Conservation (phyloP, 2,329 filamentous ascomycete species). For the Exophiala xenobiotica region DNA sequence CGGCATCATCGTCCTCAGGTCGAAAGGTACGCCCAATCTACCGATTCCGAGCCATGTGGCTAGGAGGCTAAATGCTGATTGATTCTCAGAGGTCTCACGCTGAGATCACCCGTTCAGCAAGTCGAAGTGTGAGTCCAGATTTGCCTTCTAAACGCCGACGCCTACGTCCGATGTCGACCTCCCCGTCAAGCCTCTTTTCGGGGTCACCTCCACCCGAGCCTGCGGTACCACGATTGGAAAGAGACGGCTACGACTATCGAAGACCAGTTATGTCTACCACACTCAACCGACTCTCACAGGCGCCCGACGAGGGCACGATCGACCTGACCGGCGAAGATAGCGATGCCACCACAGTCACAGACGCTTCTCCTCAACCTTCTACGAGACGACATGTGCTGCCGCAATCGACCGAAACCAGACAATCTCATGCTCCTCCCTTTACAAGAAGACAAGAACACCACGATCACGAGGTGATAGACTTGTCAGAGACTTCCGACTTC, state of each 20-base stretch:
- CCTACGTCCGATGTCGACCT: slow-evolving; percentile 23
- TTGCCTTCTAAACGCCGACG: slow-evolving; percentile 30
- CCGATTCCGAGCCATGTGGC: not conserved
- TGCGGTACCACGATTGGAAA: slow-evolving; percentile 37
- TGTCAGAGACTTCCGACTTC: slow-evolving; percentile 47
- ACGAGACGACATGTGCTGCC: not conserved
- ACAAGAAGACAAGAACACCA: slow-evolving; percentile 3
- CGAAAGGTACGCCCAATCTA: slow-evolving; percentile 23
- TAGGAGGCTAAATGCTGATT: not conserved
- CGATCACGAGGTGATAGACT: slow-evolving; percentile 45
- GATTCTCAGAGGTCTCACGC: slow-evolving; percentile 27
- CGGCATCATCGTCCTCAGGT: slow-evolving; percentile 18
- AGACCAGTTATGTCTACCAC: slow-evolving; percentile 49
- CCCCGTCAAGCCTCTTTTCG: slow-evolving; percentile 24
- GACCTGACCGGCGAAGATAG: slow-evolving; percentile 23
- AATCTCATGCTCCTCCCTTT: slow-evolving; percentile 16
- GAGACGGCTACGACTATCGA: slow-evolving; percentile 58
- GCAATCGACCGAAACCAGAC: slow-evolving; percentile 3
- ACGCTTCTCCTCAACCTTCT: slow-evolving; percentile 5
- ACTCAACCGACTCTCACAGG: slow-evolving; percentile 4
- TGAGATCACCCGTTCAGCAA: slow-evolving; percentile 29
- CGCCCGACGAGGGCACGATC: slow-evolving; percentile 15
- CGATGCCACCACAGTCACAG: slow-evolving; percentile 13
- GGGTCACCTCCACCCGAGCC: slow-evolving; percentile 29
- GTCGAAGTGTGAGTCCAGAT: slow-evolving; percentile 27